phyloP scores from a whole-genome alignment of 192 early-diverging fungal species.

The Phlyctochytrium planicorne region DNA sequence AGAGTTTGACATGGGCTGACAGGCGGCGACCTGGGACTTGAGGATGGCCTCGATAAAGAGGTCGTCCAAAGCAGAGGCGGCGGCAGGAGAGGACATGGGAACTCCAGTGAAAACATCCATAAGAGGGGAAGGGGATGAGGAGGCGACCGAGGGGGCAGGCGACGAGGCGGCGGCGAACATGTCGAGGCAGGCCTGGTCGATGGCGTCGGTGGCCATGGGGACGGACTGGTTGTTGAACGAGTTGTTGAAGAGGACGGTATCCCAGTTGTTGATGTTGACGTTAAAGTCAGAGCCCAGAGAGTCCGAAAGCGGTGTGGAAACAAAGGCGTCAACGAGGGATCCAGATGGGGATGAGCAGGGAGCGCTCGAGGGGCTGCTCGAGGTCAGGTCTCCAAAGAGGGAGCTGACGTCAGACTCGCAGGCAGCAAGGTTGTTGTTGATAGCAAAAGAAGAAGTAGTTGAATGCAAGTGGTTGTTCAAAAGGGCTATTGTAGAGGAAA shows the following conservation, averaged over 20 bases:
- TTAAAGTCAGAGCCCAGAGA: background rate
- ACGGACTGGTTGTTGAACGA: background rate
- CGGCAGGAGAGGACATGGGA: background rate
- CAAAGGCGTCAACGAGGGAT: background rate
- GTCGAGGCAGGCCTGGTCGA: no score
- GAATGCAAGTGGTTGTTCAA: conserved; percentile 2
- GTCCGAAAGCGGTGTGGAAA: background rate
- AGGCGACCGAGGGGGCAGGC: no score
- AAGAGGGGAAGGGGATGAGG: no score
- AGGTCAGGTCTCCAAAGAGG: background rate
- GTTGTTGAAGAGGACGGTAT: background rate
- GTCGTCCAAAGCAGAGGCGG: background rate
- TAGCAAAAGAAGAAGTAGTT: background rate
- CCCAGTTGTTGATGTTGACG: background rate
- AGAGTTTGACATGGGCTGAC: background rate
- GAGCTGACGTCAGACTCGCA: background rate
- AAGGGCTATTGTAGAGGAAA: background rate
- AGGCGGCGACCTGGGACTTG: background rate
- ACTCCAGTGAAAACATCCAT: no score
- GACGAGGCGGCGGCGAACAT: no score
- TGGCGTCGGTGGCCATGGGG: conserved; percentile 9
- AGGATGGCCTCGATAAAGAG: background rate
- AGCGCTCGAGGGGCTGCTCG: background rate
- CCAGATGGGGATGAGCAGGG: background rate
- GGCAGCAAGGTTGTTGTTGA: background rate